Base-by-base conservation (phyloP, 805 yeast species). In the Teunomyces stri region DNA sequence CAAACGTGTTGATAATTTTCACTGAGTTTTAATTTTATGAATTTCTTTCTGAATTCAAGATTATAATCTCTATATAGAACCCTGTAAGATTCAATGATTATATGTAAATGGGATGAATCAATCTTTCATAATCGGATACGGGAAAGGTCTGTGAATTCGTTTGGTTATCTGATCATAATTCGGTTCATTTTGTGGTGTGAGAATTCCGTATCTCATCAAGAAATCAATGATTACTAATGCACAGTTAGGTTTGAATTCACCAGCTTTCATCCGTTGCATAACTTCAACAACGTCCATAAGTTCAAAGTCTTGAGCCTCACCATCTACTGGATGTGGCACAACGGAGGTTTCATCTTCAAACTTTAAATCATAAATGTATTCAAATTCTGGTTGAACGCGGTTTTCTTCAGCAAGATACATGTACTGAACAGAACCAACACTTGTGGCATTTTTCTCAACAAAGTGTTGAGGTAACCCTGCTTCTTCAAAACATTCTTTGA, bases 401-500 rank as follows among this genome's bases (percentile, higher is more conserved):
- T 84, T 84, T 0, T 61, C 58, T 45, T 79, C 49, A 1, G 71
- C 65, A 41, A 70, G 76, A 59, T 74, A 81, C 47, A 84, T 66
- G 61, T 94, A 94, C 16, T 89, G 79, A 1, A 88, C 67, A 0
- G 77, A 82, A 0, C 97, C 97, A 0, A 72, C 82, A 2, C 82
- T 54, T 27, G 57, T 68, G 11, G 81, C 59, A 42, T 75, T 65
- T 3, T 57, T 28, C 44, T 64, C 60, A 1, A 89, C 83, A 49
- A 80, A 78, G 0, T 69, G 74, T 42, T 72, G 69, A 0, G 59
- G 52, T n/a, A 92, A 65, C 0, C 96, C 96, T 0, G 96, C 98
- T 59, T 94, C 99, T 58, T 94, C 99, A 50, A 72, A 74, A 57
- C 96, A 82, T 62, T 94, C 99, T 61, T 94, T 94, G 15, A 87